phyloP scores from a whole-genome alignment of 2,329 filamentous ascomycete species.

The Sarocladium kiliense region DNA sequence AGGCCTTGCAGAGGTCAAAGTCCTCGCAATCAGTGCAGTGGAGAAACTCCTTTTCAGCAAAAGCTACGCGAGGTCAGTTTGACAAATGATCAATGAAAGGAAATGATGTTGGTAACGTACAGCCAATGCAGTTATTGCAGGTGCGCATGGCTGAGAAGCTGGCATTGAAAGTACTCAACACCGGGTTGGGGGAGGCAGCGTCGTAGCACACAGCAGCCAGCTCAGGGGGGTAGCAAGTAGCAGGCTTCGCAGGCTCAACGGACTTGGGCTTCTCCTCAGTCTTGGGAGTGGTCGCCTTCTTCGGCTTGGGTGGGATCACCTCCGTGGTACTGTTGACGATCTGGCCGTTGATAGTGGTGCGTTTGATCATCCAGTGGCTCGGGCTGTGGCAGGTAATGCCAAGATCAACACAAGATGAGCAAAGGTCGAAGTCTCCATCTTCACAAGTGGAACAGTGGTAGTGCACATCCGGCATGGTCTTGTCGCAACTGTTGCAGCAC shows the following conservation, averaged over 20 bases:
- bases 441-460: conserved; percentile 96
- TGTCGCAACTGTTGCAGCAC: conserved; percentile 88
- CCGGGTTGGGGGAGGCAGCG: not conserved
- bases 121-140: conserved; percentile 57
- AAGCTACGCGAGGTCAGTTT: conserved; percentile 45
- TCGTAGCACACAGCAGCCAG: conserved; percentile 2
- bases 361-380: conserved; percentile 92
- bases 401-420: conserved; percentile 68
- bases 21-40: conserved; percentile 83
- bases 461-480: conserved; percentile 72
- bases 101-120: not conserved
- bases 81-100: not conserved
- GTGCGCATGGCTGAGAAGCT: conserved; percentile 46
- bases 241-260: not conserved
- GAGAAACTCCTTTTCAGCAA: conserved; percentile 70
- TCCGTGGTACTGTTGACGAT: conserved; percentile 85
- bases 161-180: not conserved
- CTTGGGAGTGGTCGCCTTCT: conserved; percentile 17
- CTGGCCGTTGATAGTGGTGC: conserved; percentile 67
- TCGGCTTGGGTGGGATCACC: conserved; percentile 62
- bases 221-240: not conserved
- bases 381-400: conserved; percentile 74
- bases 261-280: conserved; percentile 17
- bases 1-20: conserved; percentile 84
- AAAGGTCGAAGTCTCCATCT: conserved; percentile 90